phyloP scores from a whole-genome alignment of 2,329 filamentous ascomycete genomes.

The Arthrobotrys sphaeroides region DNA sequence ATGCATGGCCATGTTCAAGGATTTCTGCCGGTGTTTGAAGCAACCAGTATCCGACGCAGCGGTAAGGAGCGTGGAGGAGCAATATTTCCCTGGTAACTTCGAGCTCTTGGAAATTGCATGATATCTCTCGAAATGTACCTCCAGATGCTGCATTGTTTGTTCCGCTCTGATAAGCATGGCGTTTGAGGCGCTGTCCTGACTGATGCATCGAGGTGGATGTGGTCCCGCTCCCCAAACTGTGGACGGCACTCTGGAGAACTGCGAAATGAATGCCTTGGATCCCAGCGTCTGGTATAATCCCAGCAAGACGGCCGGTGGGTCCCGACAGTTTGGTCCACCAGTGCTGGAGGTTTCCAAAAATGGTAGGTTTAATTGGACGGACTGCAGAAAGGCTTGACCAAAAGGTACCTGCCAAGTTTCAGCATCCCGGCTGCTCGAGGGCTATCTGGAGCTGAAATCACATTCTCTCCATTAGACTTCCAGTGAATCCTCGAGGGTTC shows the following conservation, averaged over 20 bases:
- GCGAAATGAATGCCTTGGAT: constrained; percentile 38
- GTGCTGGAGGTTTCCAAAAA: constrained; percentile 30
- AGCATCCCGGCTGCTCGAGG: constrained; percentile 20
- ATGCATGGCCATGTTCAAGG: constrained; percentile 39
- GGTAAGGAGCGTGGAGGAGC: constrained; percentile 14
- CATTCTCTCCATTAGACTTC: constrained; percentile 12
- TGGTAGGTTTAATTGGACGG: constrained; percentile 53
- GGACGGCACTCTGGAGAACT: constrained; percentile 4
- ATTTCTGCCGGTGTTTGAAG: constrained; percentile 24
- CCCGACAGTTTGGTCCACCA: constrained; percentile 50
- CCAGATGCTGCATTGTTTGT: constrained; percentile 27
- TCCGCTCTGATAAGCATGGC: constrained; percentile 35
- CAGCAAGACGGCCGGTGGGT: constrained; percentile 54
- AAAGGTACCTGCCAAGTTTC: constrained; percentile 51
- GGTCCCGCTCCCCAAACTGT: neutral
- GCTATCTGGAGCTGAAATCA: constrained; percentile 36
- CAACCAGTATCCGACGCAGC: constrained; percentile 35
- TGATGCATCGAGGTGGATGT: constrained; percentile 13
- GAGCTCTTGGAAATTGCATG: constrained; percentile 18
- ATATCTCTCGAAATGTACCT: constrained; percentile 22
- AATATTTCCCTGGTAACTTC: constrained; percentile 28
- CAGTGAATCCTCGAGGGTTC: constrained; percentile 15
- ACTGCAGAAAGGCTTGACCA: constrained; percentile 51
- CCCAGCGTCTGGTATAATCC: constrained; percentile 48
- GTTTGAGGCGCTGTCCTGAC: constrained; percentile 23